phyloP scores from a whole-genome alignment of 1,139 yeast species.

The Candida sp. region DNA sequence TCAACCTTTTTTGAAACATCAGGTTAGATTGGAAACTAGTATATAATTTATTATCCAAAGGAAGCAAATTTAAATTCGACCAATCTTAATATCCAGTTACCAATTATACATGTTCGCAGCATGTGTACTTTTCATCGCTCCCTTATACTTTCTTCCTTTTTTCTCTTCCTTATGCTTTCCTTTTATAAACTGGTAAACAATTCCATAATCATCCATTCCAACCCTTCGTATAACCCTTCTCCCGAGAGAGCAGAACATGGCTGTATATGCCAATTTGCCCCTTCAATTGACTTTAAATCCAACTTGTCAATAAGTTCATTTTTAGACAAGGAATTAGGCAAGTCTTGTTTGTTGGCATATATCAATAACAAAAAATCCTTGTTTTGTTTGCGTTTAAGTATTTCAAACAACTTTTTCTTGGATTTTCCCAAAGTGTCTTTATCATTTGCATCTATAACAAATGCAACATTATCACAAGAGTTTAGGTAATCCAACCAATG shows the following conservation, averaged over 20 bases:
- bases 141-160: background rate
- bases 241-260: background rate
- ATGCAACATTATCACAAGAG: background rate
- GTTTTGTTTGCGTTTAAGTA: background rate
- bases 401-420: background rate
- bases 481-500: background rate
- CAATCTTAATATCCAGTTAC: too few relatives aligned
- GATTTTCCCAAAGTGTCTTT: background rate
- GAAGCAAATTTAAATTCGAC: too few relatives aligned
- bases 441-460: background rate
- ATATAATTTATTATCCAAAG: too few relatives aligned
- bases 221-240: background rate
- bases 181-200: background rate
- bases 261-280: background rate
- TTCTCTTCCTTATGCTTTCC: background rate
- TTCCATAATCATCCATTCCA: background rate
- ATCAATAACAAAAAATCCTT: background rate
- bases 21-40: too few relatives aligned
- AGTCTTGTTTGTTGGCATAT: background rate
- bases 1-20: too few relatives aligned
- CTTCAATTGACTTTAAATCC: background rate
- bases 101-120: too few relatives aligned
- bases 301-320: background rate
- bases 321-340: background rate
- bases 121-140: too few relatives aligned